These are phyloP conservation scores for Orychophragmus violaceus DNA, from an alignment of 345 rosid species.

Conservation along the genomic window DNA sequence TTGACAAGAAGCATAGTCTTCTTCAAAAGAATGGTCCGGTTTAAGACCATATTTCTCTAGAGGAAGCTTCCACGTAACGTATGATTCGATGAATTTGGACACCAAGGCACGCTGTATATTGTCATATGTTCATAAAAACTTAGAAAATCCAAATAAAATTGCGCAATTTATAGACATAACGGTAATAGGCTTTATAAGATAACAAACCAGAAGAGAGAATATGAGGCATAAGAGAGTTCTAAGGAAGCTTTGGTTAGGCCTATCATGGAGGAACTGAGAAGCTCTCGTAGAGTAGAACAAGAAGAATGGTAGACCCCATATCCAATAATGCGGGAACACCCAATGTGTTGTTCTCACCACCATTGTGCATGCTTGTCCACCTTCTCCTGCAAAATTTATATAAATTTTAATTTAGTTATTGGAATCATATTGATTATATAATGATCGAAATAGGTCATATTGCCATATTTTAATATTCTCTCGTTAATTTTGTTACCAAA, in stretches of 20 bases:
- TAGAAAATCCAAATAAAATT: neutral
- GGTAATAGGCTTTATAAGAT: neutral
- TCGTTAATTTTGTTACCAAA: neutral
- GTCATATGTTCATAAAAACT: neutral
- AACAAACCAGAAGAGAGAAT: slow-evolving; percentile 54
- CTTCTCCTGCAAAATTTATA: slow-evolving; percentile 36
- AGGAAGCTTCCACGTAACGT: slow-evolving; percentile 65
- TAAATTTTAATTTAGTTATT: neutral
- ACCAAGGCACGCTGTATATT: slow-evolving; percentile 50
- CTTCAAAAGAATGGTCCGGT: slow-evolving; percentile 79
- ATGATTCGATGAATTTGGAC: slow-evolving; percentile 80
- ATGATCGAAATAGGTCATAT: neutral
- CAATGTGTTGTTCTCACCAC: slow-evolving; percentile 69
- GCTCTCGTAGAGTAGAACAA: slow-evolving; percentile 77
- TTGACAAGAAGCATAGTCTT: slow-evolving; percentile 86
- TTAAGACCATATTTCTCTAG: slow-evolving; percentile 62
- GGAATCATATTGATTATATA: neutral
- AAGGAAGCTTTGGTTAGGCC: slow-evolving; percentile 57
- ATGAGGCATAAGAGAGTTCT: slow-evolving; percentile 46
- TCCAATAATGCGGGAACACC: slow-evolving; percentile 76
- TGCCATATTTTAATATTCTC: too few relatives aligned
- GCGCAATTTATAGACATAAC: neutral
- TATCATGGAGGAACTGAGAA: slow-evolving; percentile 73
- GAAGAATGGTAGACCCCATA: slow-evolving; percentile 89
- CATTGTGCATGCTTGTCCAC: slow-evolving; percentile 66